Evolutionary conservation across 2,329 filamentous ascomycete genomes (phyloP), one percentile per base, ranked within the genome.

Genomic region (Pseudovirgaria hyperparasitica): DNA sequence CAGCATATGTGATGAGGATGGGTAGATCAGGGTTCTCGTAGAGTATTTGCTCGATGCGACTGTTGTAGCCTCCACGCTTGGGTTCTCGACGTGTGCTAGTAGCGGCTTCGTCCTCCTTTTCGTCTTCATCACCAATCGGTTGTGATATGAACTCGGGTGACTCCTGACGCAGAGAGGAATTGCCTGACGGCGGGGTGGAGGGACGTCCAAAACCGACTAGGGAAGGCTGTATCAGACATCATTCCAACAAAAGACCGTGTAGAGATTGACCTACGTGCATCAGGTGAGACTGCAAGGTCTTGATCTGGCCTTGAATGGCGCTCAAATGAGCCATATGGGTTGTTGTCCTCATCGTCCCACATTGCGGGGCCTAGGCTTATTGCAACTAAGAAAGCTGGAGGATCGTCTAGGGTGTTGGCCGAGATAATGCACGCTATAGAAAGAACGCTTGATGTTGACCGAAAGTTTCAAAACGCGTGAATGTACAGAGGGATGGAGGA

Each of bases 261-360:
- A 29, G 10, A 32, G 29, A 31, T 22, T 28, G 29, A 30, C 51
- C 42, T 51, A 57, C 54, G 42, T 30, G 49, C 46, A 30, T 47
- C 38, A 23, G 53, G 54, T 9, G 54, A 57, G 30, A 43, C 43
- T 32, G 53, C 53, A 43, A 36, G 60, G 52, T 45, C 45, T 15
- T 31, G 56, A 17, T 77, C 77, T 16, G 23, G 73, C 67, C 52
- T 79, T 73, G 35, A 81, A 45, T 82, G 75, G 44, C 81, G 79
- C 54, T 90, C 82, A 62, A 92, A 94, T 55, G 82, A 87, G 45
- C 85, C 86, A 50, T 96, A 94, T 5, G 87, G 87, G 54, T 96
- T 96, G 60, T 96, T 96, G 51, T 96, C 84, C 61, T 96, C 87
- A 65, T 96, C 86, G 68, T 94, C 92, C 87, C 87, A 96, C 87